Conservation (phyloP, 345 rosid species). For the Arabis alpina region DNA sequence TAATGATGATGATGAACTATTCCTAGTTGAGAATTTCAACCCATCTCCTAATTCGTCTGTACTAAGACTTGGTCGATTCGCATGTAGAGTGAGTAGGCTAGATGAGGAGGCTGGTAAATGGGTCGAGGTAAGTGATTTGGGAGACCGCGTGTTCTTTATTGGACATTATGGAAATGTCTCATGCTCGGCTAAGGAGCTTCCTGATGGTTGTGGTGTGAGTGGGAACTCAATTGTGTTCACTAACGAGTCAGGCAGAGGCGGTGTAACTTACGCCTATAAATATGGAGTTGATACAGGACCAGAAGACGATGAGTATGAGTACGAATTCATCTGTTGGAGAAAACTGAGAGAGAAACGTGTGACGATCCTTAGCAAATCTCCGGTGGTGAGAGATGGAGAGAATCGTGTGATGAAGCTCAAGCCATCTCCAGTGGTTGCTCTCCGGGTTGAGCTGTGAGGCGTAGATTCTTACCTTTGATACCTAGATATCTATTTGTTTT, state of each 20-base stretch:
- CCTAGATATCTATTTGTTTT: not conserved
- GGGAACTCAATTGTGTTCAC: constrained; percentile 12
- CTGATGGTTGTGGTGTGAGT: constrained; percentile 6
- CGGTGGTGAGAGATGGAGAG: too few relatives aligned
- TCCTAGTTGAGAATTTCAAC: constrained; percentile 9
- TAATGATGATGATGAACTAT: constrained; percentile 20
- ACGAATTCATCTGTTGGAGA: constrained; percentile 2
- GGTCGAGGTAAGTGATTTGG: constrained; percentile 1
- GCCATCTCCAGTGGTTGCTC: not conserved
- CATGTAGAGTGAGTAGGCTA: constrained; percentile 17
- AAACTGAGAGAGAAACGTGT: not conserved
- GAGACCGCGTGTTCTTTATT: not conserved
- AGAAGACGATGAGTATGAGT: not conserved
- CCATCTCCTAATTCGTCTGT: not conserved
- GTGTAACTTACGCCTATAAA: not conserved
- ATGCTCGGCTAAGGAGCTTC: constrained; percentile 5
- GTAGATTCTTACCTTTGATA: not conserved
- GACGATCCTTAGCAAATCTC: too few relatives aligned
- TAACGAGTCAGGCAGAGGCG: not conserved
- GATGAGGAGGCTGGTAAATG: not conserved
- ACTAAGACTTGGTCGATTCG: not conserved
- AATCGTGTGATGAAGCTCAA: too few relatives aligned
- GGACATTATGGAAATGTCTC: not conserved
- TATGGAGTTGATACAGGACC: constrained; percentile 1
- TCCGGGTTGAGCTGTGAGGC: not conserved